Conservation (phyloP, 2,329 filamentous ascomycete species). For the Sporothrix protearum region DNA sequence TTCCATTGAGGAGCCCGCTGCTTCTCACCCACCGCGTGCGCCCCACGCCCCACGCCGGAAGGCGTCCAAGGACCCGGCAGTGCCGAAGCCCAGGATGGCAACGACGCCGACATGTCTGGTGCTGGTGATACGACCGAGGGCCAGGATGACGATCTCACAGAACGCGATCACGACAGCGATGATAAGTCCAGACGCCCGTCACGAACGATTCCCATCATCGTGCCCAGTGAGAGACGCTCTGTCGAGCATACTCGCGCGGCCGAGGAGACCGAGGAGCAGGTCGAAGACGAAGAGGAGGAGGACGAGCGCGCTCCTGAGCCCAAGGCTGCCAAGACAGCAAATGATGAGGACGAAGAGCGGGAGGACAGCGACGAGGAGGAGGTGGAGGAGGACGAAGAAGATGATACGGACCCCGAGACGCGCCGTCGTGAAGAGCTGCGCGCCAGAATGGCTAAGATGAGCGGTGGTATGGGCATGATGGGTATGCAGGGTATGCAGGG, state of each 20-base stretch:
- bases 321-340: constrained; percentile 2
- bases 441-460: constrained; percentile 97
- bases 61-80: constrained; percentile 46
- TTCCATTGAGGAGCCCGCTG: constrained; percentile 47
- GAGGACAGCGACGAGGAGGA: constrained; percentile 57
- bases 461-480: constrained; percentile 93
- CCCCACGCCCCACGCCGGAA: constrained; percentile 50
- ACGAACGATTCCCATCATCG: constrained; percentile 19
- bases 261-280: constrained; percentile 14
- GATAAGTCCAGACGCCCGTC: constrained; percentile 46
- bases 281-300: constrained; percentile 37
- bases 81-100: constrained; percentile 53
- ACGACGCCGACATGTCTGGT: constrained; percentile 63
- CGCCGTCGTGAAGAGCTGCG: constrained; percentile 82
- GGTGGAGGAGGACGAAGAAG: constrained; percentile 60
- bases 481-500: constrained; percentile 79
- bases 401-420: constrained; percentile 83
- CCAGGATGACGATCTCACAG: constrained; percentile 57
- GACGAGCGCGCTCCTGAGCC: constrained; percentile 29
- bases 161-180: constrained; percentile 73
- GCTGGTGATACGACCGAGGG: constrained; percentile 62
- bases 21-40: constrained; percentile 38
- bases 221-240: constrained; percentile 19
- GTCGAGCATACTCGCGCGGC: constrained; percentile 1
- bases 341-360: constrained; percentile 36